A percentile compares a stretch with the other conserved stretches of the same genome.
Evolutionary conservation across 139 green algal genomes (phyloP).

Genomic region (Zygnema circumcarinatum): DNA sequence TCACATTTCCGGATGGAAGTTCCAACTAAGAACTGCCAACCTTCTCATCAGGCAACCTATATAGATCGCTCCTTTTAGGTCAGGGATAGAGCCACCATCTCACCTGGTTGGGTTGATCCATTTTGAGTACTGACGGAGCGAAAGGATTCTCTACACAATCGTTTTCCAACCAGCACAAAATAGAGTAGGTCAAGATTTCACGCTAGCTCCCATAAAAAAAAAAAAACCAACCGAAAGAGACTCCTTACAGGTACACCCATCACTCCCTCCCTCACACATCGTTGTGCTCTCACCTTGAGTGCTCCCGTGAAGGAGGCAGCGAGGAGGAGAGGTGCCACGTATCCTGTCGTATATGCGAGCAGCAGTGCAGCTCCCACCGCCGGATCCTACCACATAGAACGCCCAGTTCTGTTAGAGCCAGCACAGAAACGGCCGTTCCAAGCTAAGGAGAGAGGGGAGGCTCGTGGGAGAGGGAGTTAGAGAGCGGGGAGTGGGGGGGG

Average conservation of each 20-base stretch:
- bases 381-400: constrained; percentile 38
- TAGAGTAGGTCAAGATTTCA: too few relatives aligned
- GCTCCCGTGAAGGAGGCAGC: constrained; percentile 85
- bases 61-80: constrained; percentile 1
- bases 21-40: too few relatives aligned
- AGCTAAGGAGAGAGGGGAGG: neutral
- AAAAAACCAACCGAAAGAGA: too few relatives aligned
- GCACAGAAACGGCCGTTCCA: neutral
- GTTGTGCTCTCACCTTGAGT: too few relatives aligned
- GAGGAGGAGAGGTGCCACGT: constrained; percentile 88
- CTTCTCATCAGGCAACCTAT: too few relatives aligned
- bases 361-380: constrained; percentile 81
- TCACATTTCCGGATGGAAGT: too few relatives aligned
- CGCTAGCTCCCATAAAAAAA: too few relatives aligned
- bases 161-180: neutral
- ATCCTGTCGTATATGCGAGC: constrained; percentile 89
- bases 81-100: neutral
- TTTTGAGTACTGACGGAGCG: constrained; percentile 74
- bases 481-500: neutral
- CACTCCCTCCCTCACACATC: too few relatives aligned
- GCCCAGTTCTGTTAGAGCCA: neutral
- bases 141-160: constrained; percentile 68
- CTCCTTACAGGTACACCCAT: too few relatives aligned
- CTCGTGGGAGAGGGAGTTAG: neutral
- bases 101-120: constrained; percentile 88